phyloP scores from a whole-genome alignment of 228 moss, liverwort and hornwort genomes.

The Sphagnum fallax region DNA sequence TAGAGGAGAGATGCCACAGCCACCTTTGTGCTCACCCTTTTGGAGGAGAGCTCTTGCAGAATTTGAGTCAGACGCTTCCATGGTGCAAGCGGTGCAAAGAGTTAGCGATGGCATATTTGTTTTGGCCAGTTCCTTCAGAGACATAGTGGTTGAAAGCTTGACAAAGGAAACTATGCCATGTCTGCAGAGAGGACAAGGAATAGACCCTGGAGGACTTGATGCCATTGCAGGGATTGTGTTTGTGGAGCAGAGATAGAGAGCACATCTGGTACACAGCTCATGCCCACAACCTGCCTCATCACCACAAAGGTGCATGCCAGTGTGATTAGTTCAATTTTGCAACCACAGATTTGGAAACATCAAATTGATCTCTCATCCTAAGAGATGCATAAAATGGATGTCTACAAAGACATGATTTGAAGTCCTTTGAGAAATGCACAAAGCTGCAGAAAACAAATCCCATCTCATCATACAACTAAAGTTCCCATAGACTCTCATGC shows the following conservation, averaged over 20 bases:
- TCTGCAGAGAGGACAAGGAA: slow-evolving; percentile 86
- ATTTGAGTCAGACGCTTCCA: slow-evolving; percentile 69
- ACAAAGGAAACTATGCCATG: slow-evolving; percentile 74
- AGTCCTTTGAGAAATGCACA: no score
- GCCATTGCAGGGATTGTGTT: slow-evolving; percentile 67
- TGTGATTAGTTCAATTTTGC: no score
- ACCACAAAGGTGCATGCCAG: not conserved
- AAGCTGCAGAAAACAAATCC: no score
- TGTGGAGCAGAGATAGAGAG: slow-evolving; percentile 87
- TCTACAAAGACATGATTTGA: no score
- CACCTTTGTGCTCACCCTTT: slow-evolving; percentile 58
- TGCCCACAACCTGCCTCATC: slow-evolving; percentile 70
- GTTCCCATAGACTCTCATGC: no score
- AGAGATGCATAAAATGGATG: no score
- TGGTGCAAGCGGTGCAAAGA: slow-evolving; percentile 81
- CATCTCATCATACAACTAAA: no score
- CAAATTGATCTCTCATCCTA: no score
- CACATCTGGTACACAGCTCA: slow-evolving; percentile 91
- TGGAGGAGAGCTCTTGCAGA: slow-evolving; percentile 70
- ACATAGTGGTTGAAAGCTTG: slow-evolving; percentile 64
- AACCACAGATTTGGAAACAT: no score
- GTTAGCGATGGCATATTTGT: slow-evolving; percentile 64
- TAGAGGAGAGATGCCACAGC: slow-evolving; percentile 75
- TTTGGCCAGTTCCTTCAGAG: slow-evolving; percentile 71
- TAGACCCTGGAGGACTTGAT: slow-evolving; percentile 70